A percentile compares a stretch with the other conserved stretches of the same genome.
These are phyloP conservation scores for Melaleuca quinquenervia DNA, from an alignment of 345 rosid genomes.

Conservation along the genomic window DNA sequence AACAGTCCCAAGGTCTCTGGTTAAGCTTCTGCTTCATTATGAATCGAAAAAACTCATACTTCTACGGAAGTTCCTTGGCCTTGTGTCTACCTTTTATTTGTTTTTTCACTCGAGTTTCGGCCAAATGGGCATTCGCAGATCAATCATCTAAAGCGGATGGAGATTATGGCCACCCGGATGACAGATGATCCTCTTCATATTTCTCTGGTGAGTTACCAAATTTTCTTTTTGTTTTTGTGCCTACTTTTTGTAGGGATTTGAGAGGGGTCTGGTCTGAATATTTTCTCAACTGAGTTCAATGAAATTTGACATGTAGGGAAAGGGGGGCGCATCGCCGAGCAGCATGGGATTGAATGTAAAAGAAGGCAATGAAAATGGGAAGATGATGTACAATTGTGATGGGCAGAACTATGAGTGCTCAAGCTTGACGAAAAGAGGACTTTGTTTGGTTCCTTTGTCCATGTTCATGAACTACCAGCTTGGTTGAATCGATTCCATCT, in stretches of 20 bases:
- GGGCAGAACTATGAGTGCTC: conserved; percentile 11
- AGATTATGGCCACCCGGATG: conserved; percentile 25
- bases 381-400: conserved; percentile 5
- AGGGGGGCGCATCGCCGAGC: conserved; percentile 19
- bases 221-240: background rate
- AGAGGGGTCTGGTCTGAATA: background rate
- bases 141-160: conserved; percentile 29
- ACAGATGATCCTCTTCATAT: conserved; percentile 18
- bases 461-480: conserved; percentile 45
- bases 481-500: conserved; percentile 15
- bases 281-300: background rate
- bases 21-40: background rate
- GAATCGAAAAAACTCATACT: background rate
- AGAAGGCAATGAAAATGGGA: conserved; percentile 8
- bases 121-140: conserved; percentile 19
- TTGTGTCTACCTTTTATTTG: background rate
- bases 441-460: conserved; percentile 71
- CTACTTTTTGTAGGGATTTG: background rate
- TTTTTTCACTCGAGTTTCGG: background rate
- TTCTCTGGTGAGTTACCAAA: conserved; percentile 19
- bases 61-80: background rate
- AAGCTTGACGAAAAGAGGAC: conserved; percentile 61
- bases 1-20: conserved; percentile 60
- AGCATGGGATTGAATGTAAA: conserved; percentile 7
- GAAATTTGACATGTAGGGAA: background rate